Evolutionary conservation across 1,139 yeast genomes (phyloP).

Genomic region (Hanseniaspora sp.): DNA sequence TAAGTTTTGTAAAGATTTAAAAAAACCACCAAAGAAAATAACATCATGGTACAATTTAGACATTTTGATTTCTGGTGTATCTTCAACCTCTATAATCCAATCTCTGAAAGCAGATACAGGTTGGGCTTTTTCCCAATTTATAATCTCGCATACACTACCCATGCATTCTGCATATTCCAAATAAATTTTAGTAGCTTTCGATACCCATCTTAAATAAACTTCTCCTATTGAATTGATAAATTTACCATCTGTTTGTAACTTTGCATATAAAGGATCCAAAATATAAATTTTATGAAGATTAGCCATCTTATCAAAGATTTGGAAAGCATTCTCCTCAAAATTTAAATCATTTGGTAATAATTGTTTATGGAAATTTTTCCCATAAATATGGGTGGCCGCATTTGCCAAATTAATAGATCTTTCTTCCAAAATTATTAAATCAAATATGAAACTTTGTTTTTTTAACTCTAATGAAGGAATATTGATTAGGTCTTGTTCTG

Average conservation of each 20-base stretch:
- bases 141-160: constrained; percentile 44
- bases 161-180: constrained; percentile 48
- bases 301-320: constrained; percentile 51
- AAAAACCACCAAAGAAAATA: constrained; percentile 62
- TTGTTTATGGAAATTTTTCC: constrained; percentile 37
- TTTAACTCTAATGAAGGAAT: constrained; percentile 48
- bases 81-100: constrained; percentile 41
- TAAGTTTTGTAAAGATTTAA: constrained; percentile 61
- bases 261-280: constrained; percentile 44
- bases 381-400: constrained; percentile 51
- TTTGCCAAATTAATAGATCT: constrained; percentile 60
- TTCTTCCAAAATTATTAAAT: constrained; percentile 62
- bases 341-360: constrained; percentile 40
- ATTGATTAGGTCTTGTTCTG: constrained; percentile 45
- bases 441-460: constrained; percentile 68
- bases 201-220: constrained; percentile 56
- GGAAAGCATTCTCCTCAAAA: constrained; percentile 52
- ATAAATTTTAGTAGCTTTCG: constrained; percentile 45
- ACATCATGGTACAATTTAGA: constrained; percentile 45
- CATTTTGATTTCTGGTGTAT: constrained; percentile 33
- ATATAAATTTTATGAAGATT: constrained; percentile 46
- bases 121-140: constrained; percentile 41
- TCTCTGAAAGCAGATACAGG: constrained; percentile 37
- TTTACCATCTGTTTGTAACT: constrained; percentile 50
- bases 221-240: constrained; percentile 56